Base-by-base conservation (phyloP, 768 basidiomycete species). In the Kwoniella mangroviensis region DNA sequence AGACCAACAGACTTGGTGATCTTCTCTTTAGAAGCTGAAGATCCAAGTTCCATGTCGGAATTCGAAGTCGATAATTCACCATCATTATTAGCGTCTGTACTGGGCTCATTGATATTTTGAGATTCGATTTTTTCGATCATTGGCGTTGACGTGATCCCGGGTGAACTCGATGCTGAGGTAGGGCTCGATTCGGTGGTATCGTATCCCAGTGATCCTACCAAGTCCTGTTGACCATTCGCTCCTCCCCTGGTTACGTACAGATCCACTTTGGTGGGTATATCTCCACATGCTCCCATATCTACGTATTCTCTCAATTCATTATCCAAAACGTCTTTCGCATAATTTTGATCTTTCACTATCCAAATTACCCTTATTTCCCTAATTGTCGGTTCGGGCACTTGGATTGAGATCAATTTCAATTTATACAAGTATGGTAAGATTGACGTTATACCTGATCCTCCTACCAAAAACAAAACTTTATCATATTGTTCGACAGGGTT, bases 401-500 rank as follows among this genome's bases (percentile, higher is more conserved):
- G 21, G 40, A 65, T 34, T n/a, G 42, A 17, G 43, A 42, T 19
- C n/a, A 45, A 45, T n/a, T 40, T 19, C 28, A 68, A n/a, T 19
- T 54, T 60, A 24, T 56, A 57, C 3, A 75, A 40, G 53, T 73
- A 71, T 19, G 75, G 73, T 13, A 74, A 58, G 19, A 69, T 57
- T 3, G 75, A 73, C 2, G 75, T 71, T 34, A 76, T 72, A 34
- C 71, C 73, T 22, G 55, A 61, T 24, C 71, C 71, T 19, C 73
- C 71, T 19, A 69, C 53, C 10, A 77, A 56, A 19, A 77, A 65
- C 19, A 77, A 51, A 21, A 77, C 63, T 21, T 59, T 41, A 22
- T 71, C 67, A 61, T 59, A 77, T 7, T 9, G 41, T 26, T 70
- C 51, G 2, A 74, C 34, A n/a, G 66, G 43, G 54, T 66, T 54